phyloP scores from a whole-genome alignment of 371 early-diverging fungal species.

The Saksenaea oblongispora region DNA sequence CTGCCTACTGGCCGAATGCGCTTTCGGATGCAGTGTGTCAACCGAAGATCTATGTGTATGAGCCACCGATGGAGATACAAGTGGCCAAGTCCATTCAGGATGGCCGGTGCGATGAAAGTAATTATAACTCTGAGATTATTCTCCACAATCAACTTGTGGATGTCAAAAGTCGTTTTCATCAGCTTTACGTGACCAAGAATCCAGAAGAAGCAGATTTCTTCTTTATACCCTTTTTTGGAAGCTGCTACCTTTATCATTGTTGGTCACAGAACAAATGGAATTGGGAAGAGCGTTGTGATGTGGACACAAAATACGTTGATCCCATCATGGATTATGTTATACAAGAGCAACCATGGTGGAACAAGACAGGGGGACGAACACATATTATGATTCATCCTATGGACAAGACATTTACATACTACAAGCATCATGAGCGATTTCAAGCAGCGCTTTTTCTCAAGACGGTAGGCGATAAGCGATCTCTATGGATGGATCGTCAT shows the following conservation, averaged over 20 bases:
- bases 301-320: conserved; percentile 47
- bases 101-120: conserved; percentile 40
- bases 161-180: conserved; percentile 40
- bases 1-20: conserved; percentile 54
- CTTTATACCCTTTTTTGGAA: conserved; percentile 60
- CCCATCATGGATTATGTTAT: conserved; percentile 58
- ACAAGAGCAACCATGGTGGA: conserved; percentile 53
- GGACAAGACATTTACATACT: conserved; percentile 55
- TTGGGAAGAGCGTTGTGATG: conserved; percentile 54
- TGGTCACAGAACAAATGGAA: conserved; percentile 46
- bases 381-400: conserved; percentile 61
- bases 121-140: conserved; percentile 51
- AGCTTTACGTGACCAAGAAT: conserved; percentile 48
- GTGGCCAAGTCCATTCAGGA: conserved; percentile 33
- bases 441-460: conserved; percentile 54
- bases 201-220: conserved; percentile 59
- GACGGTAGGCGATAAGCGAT: conserved; percentile 53
- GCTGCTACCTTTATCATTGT: conserved; percentile 53
- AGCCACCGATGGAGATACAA: conserved; percentile 42
- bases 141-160: conserved; percentile 45
- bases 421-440: conserved; percentile 36
- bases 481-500: conserved; percentile 39
- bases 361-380: conserved; percentile 39
- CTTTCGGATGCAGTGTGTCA: conserved; percentile 48
- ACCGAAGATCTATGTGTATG: conserved; percentile 60